Evolutionary conservation across 1,284 basidiomycete genomes (phyloP), one percentile per base, ranked within the genome.

Genomic region (Macrocystidia cucumis): DNA sequence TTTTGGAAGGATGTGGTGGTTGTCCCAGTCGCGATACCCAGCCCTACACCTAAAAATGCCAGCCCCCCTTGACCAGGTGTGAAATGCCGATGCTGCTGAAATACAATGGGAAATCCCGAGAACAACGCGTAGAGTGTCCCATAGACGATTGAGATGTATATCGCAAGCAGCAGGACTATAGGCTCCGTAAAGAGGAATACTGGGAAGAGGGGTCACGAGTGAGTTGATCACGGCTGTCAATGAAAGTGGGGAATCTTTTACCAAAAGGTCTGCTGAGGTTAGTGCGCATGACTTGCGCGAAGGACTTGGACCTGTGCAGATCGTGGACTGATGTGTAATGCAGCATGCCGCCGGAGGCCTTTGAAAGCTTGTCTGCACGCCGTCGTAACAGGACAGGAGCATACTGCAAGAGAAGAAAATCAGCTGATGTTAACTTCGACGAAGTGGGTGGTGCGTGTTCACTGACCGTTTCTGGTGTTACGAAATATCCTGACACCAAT

Each of bases 71-170:
- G 47, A 3, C 79, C 78, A 0, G 72, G 57, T 13, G 66, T 69
- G 60, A 79, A 85, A 23, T 69, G 67, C 16, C 72, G 66, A 44
- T 72, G 68, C 12, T 68, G 56, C 46, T 75, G 63, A 52, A 81
- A 84, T 5, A 82, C 72, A 41, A 81, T 76, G 0, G 78, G 72
- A 48, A 67, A 76, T 1, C 67, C 71, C 8, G 75, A 69, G 51
- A 80, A 75, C 39, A 75, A 59, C 7, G 69, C 67, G 45, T 76
- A 77, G 1, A 76, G 59, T 7, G 65, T 74, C 12, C 72, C 72
- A 45, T 85, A 85, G 4, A 80, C 65, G 35, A 83, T 71, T 2
- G 77, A 69, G 33, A 78, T 69, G 57, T 85, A 89, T 27, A 87
- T 53, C 0, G 80, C 69, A 14, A 85, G 60, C 17, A 74, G 60